These are phyloP conservation scores for Mycena rosella DNA, from an alignment of 768 basidiomycete species.

Conservation along the genomic window DNA sequence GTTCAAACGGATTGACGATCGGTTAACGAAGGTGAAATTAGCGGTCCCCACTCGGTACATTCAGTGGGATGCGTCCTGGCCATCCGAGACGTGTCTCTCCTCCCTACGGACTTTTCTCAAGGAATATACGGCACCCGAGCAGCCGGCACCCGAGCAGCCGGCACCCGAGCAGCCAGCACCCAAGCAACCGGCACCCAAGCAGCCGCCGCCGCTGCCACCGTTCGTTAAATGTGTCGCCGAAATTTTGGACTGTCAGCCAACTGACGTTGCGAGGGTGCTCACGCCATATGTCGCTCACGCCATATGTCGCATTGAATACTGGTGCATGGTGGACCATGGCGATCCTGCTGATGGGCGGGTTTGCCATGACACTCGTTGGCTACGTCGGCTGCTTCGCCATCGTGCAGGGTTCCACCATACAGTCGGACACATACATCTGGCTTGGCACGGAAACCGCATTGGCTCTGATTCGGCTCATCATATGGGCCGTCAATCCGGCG, in stretches of 20 bases:
- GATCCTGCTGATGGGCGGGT: background rate
- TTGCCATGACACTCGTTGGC: conserved; percentile 11
- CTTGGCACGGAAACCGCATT: background rate
- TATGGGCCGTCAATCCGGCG: conserved; percentile 16
- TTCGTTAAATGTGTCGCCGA: background rate
- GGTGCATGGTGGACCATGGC: background rate
- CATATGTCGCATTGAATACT: background rate
- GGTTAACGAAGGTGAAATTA: background rate
- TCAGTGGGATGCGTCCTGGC: background rate
- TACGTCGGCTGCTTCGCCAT: conserved; percentile 26
- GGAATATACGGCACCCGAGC: too few relatives aligned
- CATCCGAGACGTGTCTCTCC: conserved; percentile 1
- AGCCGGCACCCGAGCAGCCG: background rate
- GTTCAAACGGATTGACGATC: conserved; percentile 7
- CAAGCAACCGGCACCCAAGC: too few relatives aligned
- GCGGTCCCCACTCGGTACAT: background rate
- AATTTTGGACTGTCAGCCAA: background rate
- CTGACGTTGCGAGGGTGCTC: background rate
- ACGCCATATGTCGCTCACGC: background rate
- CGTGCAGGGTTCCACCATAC: background rate
- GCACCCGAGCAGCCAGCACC: too few relatives aligned
- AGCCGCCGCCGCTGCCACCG: background rate
- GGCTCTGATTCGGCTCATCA: background rate
- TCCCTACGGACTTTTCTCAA: background rate
- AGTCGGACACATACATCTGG: conserved; percentile 14